phyloP scores from a whole-genome alignment of 2,329 filamentous ascomycete genomes.

The Neopestalotiopsis rosae region DNA sequence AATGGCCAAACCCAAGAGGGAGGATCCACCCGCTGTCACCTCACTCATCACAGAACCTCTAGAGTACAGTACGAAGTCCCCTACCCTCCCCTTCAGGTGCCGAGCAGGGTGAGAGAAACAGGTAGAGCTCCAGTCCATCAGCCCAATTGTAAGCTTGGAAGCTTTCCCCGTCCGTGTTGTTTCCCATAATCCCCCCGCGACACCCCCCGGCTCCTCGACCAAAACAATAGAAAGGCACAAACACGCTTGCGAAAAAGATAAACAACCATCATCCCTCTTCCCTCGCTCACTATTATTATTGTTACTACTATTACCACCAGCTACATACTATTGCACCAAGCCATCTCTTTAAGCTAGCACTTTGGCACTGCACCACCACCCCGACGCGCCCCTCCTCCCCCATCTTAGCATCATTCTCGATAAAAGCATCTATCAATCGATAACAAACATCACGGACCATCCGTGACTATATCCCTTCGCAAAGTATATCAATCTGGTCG shows the following conservation, averaged over 20 bases:
- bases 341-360: neutral
- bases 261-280: neutral
- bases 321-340: neutral
- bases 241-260: neutral
- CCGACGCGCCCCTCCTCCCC: conserved; percentile 25
- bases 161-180: neutral
- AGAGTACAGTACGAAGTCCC: neutral
- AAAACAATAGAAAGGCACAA: conserved; percentile 1
- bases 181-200: neutral
- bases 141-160: neutral
- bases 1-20: neutral
- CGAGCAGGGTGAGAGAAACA: neutral
- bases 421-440: conserved; percentile 11
- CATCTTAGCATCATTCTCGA: conserved; percentile 14
- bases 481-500: conserved; percentile 37
- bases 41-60: neutral
- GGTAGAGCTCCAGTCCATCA: neutral
- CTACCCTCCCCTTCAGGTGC: neutral
- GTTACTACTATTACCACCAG: neutral
- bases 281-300: neutral
- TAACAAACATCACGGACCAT: conserved; percentile 26
- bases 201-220: neutral
- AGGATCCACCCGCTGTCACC: neutral
- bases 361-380: neutral
- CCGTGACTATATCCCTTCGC: conserved; percentile 22